phyloP scores from a whole-genome alignment of 352 stramenopile genomes.

The Globisporangium nodosum region DNA sequence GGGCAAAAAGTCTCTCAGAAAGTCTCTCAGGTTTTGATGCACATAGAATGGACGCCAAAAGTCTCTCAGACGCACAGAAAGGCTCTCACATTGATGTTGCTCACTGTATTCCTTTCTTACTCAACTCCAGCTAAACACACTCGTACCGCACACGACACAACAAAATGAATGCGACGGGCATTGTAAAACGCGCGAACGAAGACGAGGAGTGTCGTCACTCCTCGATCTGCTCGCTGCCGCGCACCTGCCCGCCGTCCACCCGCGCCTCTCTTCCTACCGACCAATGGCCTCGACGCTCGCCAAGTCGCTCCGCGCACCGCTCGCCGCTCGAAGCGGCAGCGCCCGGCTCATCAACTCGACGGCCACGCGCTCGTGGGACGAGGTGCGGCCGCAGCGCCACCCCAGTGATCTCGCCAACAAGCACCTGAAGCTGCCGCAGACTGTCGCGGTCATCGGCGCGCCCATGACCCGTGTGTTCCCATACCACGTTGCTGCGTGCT shows the following conservation, averaged over 20 bases:
- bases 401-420: slow-evolving; percentile 45
- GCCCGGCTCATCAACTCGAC: slow-evolving; percentile 53
- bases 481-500: background rate
- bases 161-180: no score
- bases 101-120: no score
- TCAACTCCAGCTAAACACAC: no score
- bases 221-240: no score
- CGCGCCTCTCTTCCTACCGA: background rate
- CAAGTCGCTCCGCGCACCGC: slow-evolving; percentile 4
- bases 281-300: slow-evolving; percentile 11
- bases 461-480: slow-evolving; percentile 72
- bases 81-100: no score
- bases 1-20: no score
- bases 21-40: no score
- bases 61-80: no score
- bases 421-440: slow-evolving; percentile 51
- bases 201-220: no score
- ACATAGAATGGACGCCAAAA: no score
- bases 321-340: slow-evolving; percentile 4
- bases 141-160: no score
- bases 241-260: background rate
- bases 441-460: slow-evolving; percentile 77
- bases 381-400: slow-evolving; percentile 65
- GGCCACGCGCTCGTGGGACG: slow-evolving; percentile 36
- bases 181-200: no score